phyloP scores from a whole-genome alignment of 2,329 filamentous ascomycete genomes.

The Pseudocercospora vitis region DNA sequence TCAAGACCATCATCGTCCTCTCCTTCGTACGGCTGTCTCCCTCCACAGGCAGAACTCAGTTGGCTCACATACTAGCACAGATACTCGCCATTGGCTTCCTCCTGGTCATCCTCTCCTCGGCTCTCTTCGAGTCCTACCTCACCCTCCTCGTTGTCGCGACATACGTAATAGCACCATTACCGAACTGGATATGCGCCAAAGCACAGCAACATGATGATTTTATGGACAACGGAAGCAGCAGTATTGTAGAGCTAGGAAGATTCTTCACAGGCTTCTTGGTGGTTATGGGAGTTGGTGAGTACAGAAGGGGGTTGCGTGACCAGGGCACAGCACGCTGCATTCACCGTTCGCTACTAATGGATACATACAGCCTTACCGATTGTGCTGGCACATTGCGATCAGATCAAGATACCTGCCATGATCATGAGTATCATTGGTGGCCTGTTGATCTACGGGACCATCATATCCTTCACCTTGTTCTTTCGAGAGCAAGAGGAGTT shows the following conservation, averaged over 20 bases:
- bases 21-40: slow-evolving; percentile 94
- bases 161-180: slow-evolving; percentile 88
- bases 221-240: slow-evolving; percentile 79
- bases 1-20: slow-evolving; percentile 98
- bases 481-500: slow-evolving; percentile 98
- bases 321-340: neutral
- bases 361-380: slow-evolving; percentile 70
- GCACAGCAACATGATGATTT: slow-evolving; percentile 94
- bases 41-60: too few species aligned
- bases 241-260: slow-evolving; percentile 86
- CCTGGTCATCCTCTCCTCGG: slow-evolving; percentile 96
- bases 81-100: slow-evolving; percentile 97
- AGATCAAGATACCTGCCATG: slow-evolving; percentile 84
- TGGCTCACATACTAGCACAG: slow-evolving; percentile 46
- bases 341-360: slow-evolving; percentile 6
- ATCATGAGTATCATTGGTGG: slow-evolving; percentile 93
- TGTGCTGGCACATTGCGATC: slow-evolving; percentile 79
- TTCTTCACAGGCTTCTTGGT: slow-evolving; percentile 96
- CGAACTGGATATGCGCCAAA: slow-evolving; percentile 92
- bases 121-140: slow-evolving; percentile 91
- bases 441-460: slow-evolving; percentile 93
- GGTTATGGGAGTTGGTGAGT: slow-evolving; percentile 93
- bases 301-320: neutral
- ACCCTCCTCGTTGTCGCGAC: slow-evolving; percentile 93
- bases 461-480: slow-evolving; percentile 97